Evolutionary conservation across 148 eudicot genomes (phyloP).

Genomic region (Rhododendron molle): DNA sequence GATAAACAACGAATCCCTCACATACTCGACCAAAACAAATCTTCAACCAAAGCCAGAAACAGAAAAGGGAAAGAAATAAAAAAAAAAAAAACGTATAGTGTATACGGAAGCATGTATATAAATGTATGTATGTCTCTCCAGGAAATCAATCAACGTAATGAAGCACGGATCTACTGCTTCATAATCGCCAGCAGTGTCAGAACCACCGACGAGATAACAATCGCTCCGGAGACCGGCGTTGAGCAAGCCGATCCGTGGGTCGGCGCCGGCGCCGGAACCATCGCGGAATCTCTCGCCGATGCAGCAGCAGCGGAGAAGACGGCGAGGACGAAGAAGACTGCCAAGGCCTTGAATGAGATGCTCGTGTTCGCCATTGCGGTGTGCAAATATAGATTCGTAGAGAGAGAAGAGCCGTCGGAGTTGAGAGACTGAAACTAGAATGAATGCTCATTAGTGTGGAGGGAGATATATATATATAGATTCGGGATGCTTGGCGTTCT

Average conservation of each 20-base stretch:
- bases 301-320: neutral
- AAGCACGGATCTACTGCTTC: neutral
- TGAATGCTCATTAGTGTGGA: neutral
- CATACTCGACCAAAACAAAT: neutral
- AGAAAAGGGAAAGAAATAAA: neutral
- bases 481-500: no score
- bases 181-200: constrained; percentile 17
- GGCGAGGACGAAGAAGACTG: neutral
- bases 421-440: neutral
- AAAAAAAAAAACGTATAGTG: neutral
- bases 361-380: neutral
- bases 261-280: constrained; percentile 8
- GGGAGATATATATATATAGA: neutral
- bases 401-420: neutral
- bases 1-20: neutral
- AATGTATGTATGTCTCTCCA: neutral
- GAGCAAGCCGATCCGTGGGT: constrained; percentile 12
- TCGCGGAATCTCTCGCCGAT: constrained; percentile 12
- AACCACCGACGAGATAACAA: constrained; percentile 20
- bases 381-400: neutral
- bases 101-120: neutral
- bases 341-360: neutral
- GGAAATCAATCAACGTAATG: neutral
- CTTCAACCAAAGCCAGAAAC: neutral
- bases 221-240: constrained; percentile 11